These are phyloP conservation scores for Cynanchum wilfordii DNA, from an alignment of 257 asterid genomes.

Conservation along the genomic window DNA sequence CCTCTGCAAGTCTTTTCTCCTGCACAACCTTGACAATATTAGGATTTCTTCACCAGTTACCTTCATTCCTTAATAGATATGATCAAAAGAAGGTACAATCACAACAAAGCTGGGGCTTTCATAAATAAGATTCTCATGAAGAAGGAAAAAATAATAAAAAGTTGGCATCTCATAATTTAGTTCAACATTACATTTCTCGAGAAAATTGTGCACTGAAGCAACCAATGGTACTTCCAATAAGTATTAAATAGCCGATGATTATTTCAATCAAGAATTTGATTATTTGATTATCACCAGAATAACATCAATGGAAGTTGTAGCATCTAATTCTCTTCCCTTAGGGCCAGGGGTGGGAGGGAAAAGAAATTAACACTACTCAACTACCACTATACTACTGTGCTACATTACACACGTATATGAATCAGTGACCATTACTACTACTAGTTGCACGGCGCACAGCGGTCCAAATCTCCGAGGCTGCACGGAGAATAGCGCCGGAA, in stretches of 20 bases:
- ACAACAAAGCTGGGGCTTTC: neutral
- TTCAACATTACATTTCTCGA: neutral
- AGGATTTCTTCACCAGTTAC: constrained; percentile 10
- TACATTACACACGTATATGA: neutral
- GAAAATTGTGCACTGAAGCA: neutral
- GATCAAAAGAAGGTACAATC: neutral
- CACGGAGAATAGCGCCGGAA: constrained; percentile 42
- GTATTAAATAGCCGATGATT: neutral
- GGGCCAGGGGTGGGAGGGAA: neutral
- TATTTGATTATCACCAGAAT: neutral
- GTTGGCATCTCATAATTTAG: neutral
- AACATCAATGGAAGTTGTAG: neutral
- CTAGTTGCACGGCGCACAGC: constrained; percentile 45
- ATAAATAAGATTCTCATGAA: neutral
- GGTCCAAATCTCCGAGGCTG: constrained; percentile 52
- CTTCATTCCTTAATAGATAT: neutral
- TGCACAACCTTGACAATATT: constrained; percentile 24
- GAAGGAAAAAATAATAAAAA: too few relatives aligned
- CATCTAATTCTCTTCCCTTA: neutral
- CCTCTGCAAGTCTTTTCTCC: constrained; percentile 74
- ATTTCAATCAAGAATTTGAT: too few relatives aligned
- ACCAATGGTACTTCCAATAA: neutral
- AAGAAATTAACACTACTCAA: neutral
- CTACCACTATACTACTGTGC: neutral
- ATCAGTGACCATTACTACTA: neutral